A percentile compares a stretch with the other conserved stretches of the same genome.
Conservation (phyloP, 2,329 filamentous ascomycete genomes). For the Tympanopsis confertula region DNA sequence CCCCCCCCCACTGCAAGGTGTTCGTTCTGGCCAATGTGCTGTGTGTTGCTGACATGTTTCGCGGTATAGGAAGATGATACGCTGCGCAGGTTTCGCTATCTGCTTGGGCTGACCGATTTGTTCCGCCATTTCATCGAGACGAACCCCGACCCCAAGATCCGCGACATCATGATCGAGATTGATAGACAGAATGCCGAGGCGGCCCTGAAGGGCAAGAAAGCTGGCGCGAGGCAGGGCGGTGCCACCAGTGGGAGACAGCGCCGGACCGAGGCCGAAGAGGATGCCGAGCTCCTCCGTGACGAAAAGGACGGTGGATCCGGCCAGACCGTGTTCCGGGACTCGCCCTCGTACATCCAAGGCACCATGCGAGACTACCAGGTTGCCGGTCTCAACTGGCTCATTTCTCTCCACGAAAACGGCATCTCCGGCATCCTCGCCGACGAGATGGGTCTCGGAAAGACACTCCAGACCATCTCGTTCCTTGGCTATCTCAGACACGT, state of each 20-base stretch:
- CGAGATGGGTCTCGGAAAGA: conserved; percentile 98
- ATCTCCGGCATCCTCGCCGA: conserved; percentile 96
- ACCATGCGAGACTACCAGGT: conserved; percentile 95
- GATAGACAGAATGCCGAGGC: conserved; percentile 76
- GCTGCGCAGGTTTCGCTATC: conserved; percentile 84
- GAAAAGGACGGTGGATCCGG: conserved; percentile 79
- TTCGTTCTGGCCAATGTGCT: too few species aligned
- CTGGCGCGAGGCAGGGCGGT: conserved; percentile 65
- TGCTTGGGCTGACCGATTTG: conserved; percentile 86
- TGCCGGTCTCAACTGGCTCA: conserved; percentile 90
- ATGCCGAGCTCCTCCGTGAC: conserved; percentile 77
- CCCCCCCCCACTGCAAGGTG: background rate
- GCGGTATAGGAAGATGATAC: conserved; percentile 74
- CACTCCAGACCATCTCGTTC: conserved; percentile 92
- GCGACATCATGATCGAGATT: conserved; percentile 86
- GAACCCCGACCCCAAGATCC: conserved; percentile 88
- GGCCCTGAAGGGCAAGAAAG: conserved; percentile 54
- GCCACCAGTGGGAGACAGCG: conserved; percentile 68
- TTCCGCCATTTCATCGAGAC: conserved; percentile 99
- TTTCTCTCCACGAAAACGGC: conserved; percentile 95
- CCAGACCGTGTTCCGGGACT: conserved; percentile 86
- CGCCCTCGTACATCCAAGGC: conserved; percentile 77
- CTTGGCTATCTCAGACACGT: conserved; percentile 88
- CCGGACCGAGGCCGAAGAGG: conserved; percentile 93
- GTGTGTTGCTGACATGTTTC: too few species aligned